Conservation (phyloP, 352 stramenopile genomes). For the Globisporangium orthogonon region DNA sequence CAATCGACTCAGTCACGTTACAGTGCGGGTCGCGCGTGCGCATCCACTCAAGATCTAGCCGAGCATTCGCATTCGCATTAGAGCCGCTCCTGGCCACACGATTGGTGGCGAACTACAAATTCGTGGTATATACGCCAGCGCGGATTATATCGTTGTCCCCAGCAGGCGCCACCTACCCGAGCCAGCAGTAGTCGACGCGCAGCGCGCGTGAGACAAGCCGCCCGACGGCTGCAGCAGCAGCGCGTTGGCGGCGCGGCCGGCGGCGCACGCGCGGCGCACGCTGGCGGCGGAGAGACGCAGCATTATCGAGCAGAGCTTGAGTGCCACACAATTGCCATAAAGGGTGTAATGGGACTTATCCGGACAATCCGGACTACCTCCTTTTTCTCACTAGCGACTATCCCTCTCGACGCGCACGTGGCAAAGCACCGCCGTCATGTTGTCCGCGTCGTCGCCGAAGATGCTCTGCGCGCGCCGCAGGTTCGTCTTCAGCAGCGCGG, state of each 20-base stretch:
- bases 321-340: background rate
- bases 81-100: background rate
- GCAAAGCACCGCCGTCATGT: conserved; percentile 84
- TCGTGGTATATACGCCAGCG: background rate
- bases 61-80: background rate
- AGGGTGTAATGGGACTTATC: background rate
- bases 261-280: background rate
- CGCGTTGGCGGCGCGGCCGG: background rate
- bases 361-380: background rate
- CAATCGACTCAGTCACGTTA: conserved; percentile 84
- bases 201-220: background rate
- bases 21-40: conserved; percentile 77
- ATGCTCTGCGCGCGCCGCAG: conserved; percentile 43
- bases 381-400: background rate
- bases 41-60: conserved; percentile 68
- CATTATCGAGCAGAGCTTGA: conserved; percentile 1
- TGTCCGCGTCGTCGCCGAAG: conserved; percentile 85
- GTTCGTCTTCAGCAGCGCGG: conserved; percentile 58
- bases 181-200: background rate
- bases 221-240: background rate
- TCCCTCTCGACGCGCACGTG: conserved; percentile 18
- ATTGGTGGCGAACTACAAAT: background rate
- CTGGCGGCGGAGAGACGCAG: conserved; percentile 2
- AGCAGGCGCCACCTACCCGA: background rate
- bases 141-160: background rate